phyloP scores from a whole-genome alignment of 176 grass and related monocot genomes.

The Aegilops umbellulata region DNA sequence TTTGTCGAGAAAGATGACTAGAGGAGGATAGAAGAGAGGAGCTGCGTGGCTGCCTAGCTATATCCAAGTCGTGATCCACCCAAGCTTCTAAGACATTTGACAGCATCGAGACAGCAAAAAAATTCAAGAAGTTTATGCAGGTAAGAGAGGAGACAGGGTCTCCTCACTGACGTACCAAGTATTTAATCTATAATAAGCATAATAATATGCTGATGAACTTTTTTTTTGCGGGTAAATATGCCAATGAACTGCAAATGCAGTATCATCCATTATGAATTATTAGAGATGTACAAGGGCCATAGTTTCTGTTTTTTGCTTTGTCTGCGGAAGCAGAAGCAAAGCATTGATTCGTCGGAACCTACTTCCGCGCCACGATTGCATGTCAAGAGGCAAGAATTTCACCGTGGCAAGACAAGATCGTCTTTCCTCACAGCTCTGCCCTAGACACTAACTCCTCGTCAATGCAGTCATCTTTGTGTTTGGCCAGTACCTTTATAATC shows the following conservation, averaged over 20 bases:
- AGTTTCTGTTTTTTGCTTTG: not conserved
- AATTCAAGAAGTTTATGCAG: too few relatives aligned
- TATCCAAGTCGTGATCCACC: too few relatives aligned
- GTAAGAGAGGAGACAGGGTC: too few relatives aligned
- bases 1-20: not conserved
- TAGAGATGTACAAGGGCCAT: slow-evolving; percentile 23
- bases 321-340: not conserved
- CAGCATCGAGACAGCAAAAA: too few relatives aligned
- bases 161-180: not conserved
- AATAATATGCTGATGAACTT: not conserved
- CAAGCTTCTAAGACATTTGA: too few relatives aligned
- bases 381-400: not conserved
- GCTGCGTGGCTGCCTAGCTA: too few relatives aligned
- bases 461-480: slow-evolving; percentile 25
- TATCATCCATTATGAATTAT: not conserved
- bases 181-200: not conserved
- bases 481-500: slow-evolving; percentile 57
- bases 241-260: not conserved
- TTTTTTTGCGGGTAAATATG: not conserved
- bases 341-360: not conserved
- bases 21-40: too few relatives aligned
- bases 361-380: not conserved
- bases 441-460: slow-evolving; percentile 42
- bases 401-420: not conserved
- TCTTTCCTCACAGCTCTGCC: slow-evolving; percentile 64